Conservation (phyloP, 306 rosid genomes). For the Sechiopsis laciniata region DNA sequence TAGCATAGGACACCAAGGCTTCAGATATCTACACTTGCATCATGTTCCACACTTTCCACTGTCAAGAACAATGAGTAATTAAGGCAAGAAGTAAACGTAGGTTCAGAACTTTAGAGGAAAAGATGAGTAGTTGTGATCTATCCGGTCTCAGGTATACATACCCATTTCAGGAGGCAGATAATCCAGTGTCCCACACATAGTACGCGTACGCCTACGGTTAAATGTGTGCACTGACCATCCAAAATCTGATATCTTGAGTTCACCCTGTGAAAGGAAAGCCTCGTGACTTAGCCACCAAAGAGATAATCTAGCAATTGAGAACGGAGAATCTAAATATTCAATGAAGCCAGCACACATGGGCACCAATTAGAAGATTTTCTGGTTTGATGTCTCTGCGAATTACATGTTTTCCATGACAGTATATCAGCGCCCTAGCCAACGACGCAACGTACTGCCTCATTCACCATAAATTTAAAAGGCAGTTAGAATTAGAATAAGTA, state of each 20-base stretch:
- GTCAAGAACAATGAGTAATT: slow-evolving; percentile 18
- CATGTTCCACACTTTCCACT: slow-evolving; percentile 99
- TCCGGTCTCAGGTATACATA: slow-evolving; percentile 21
- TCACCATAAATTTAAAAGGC: slow-evolving; percentile 7
- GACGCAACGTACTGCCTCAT: slow-evolving; percentile 82
- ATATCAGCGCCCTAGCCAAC: slow-evolving; percentile 91
- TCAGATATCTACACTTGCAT: slow-evolving; percentile 97
- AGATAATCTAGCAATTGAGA: slow-evolving; percentile 4
- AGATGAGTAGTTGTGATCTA: not conserved
- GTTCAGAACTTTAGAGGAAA: not conserved
- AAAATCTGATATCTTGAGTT: slow-evolving; percentile 92
- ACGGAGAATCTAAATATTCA: slow-evolving; percentile 20
- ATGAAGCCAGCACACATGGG: slow-evolving; percentile 58
- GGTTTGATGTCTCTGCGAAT: slow-evolving; percentile 97
- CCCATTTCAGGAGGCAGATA: slow-evolving; percentile 99
- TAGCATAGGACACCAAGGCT: slow-evolving; percentile 96
- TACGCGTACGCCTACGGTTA: slow-evolving; percentile 87
- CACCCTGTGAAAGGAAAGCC: slow-evolving; percentile 57
- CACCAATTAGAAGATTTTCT: slow-evolving; percentile 88
- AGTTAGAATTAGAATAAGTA: not conserved
- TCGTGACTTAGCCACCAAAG: slow-evolving; percentile 23
- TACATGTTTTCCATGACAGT: slow-evolving; percentile 99
- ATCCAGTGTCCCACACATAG: slow-evolving; percentile 99
- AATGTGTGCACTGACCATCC: slow-evolving; percentile 99
- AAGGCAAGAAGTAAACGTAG: not conserved